Evolutionary conservation across 441 rosid species (phyloP), one percentile per base, ranked within the genome.

Genomic region (Macaranga tanarius): DNA sequence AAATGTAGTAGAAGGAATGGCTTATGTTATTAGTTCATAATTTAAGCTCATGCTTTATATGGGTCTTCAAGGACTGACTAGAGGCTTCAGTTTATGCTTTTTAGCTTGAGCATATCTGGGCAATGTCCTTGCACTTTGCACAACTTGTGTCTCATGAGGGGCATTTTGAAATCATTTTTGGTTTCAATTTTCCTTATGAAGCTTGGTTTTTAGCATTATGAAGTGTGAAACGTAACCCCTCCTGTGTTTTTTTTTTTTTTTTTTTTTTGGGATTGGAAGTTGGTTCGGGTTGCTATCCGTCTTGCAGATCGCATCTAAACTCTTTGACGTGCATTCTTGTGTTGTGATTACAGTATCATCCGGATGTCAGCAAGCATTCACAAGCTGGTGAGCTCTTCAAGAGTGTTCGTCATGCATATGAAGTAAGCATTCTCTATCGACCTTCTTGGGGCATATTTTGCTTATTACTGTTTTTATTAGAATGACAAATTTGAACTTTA

Each of bases 321-420:
- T 72, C 58, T 6, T 19, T 42, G 16, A 62, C 7, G 5, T 65
- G 26, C 56, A 47, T 78, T 62, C 61, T 45, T 76, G 45, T 67
- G 69, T 73, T 70, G 47, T 76, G 62, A 60, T 79, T 75, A n/a
- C 86, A 95, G 97, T 86, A 86, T 76, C 99, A 95, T 83, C 99
- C 99, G 16, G 97, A 95, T 71, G 97, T 92, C 56, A 88, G 93
- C 85, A 92, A 86, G 79, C 89, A 92, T 58, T 74, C 83, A 28
- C 82, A 8, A 80, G 87, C 97, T 17, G 84, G 79, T 23, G 97
- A 92, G 80, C 71, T 80, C 67, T 95, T 95, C 89, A 95, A 89
- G 92, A 86, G 76, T 57, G 79, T 95, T 76, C 88, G 79, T 63
- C 76, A 25, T 55, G 97, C 97, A 15, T 92, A 92, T 77, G 94